Evolutionary conservation across 176 grass and related monocot genomes (phyloP).

Genomic region (Carex myosuroides): DNA sequence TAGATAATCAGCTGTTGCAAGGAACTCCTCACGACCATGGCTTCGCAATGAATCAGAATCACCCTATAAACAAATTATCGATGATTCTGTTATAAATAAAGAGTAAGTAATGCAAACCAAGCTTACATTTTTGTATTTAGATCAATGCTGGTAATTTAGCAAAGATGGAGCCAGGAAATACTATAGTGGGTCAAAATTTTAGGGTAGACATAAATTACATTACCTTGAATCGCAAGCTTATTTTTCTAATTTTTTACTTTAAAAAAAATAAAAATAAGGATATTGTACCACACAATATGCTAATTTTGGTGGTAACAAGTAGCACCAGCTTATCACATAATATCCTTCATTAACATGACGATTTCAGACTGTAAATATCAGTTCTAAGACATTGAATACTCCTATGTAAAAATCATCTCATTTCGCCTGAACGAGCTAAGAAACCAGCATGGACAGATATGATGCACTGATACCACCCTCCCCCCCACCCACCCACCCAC

Average conservation of each 20-base stretch:
- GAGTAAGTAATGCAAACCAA: not conserved
- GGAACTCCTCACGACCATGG: slow-evolving; percentile 61
- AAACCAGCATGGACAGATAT: not conserved
- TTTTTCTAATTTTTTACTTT: too few species aligned
- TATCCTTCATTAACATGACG: not conserved
- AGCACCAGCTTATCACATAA: not conserved
- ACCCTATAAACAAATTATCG: slow-evolving; percentile 33
- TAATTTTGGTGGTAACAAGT: not conserved
- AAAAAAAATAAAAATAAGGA: too few species aligned
- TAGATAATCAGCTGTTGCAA: slow-evolving; percentile 82
- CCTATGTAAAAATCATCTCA: not conserved
- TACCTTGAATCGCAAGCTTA: too few species aligned
- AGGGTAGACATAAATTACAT: too few species aligned
- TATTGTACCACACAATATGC: not conserved
- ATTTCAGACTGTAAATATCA: not conserved
- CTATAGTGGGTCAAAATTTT: too few species aligned
- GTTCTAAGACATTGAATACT: not conserved
- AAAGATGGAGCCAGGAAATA: too few species aligned
- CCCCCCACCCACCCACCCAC: not conserved
- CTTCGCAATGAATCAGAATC: slow-evolving; percentile 51
- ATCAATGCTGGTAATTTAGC: not conserved
- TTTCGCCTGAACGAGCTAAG: not conserved
- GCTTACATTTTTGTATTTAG: not conserved
- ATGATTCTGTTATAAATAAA: not conserved
- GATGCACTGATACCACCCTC: not conserved